These are phyloP conservation scores for Claviceps sp. DNA, from an alignment of 2,329 filamentous ascomycete species.

Conservation along the genomic window DNA sequence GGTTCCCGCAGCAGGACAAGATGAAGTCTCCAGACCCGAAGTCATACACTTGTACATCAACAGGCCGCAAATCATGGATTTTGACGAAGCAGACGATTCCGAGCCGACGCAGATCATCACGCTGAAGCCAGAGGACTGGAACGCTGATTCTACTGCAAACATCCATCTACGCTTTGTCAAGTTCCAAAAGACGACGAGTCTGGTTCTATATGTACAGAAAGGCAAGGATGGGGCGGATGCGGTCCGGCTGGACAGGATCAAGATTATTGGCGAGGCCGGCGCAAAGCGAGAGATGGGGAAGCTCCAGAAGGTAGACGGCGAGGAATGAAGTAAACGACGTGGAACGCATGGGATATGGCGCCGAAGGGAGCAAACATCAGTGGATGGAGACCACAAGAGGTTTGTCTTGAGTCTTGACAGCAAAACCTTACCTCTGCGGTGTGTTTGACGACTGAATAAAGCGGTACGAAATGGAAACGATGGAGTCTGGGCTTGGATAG, in stretches of 20 bases:
- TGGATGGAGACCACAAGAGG: too few species aligned
- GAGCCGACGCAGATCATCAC: slow-evolving; percentile 68
- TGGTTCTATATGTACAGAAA: slow-evolving; percentile 81
- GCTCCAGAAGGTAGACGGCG: slow-evolving; percentile 84
- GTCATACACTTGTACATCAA: slow-evolving; percentile 82
- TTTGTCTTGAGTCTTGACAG: too few species aligned
- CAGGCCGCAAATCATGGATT: slow-evolving; percentile 78
- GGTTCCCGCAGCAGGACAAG: slow-evolving; percentile 53
- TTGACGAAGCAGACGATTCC: slow-evolving; percentile 85
- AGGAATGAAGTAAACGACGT: slow-evolving; percentile 30
- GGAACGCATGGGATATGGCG: not conserved
- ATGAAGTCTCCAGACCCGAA: slow-evolving; percentile 67
- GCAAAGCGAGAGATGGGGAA: slow-evolving; percentile 90
- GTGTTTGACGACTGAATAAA: too few species aligned
- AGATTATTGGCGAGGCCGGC: slow-evolving; percentile 76
- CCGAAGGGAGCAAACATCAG: too few species aligned
- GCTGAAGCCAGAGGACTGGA: slow-evolving; percentile 68
- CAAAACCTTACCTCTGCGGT: too few species aligned
- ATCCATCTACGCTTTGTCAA: slow-evolving; percentile 80
- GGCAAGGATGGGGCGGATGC: slow-evolving; percentile 75
- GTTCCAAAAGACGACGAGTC: slow-evolving; percentile 82
- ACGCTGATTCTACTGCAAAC: slow-evolving; percentile 59
- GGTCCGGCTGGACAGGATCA: slow-evolving; percentile 66
- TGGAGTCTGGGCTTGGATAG: not conserved
- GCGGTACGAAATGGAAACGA: not conserved